Base-by-base conservation (phyloP, 768 basidiomycete species). In the Psilocybe tampanensis region DNA sequence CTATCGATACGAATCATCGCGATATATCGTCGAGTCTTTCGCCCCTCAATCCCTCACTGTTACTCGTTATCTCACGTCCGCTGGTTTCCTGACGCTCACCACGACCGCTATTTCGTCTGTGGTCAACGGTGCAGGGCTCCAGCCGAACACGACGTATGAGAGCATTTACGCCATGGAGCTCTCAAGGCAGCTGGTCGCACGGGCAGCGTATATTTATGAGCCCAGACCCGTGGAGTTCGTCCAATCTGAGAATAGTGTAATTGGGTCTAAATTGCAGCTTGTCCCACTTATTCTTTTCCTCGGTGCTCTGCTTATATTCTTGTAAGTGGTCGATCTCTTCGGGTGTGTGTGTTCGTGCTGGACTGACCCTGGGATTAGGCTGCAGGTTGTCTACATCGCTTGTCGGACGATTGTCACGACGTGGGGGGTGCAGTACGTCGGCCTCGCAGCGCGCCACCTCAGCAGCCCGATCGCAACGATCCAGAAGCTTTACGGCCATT, bases 391-490 rank as follows among this genome's bases (percentile, higher is more conserved):
- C 13, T 5, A n/a, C n/a, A n/a, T n/a, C n/a, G n/a, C n/a, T n/a
- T n/a, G n/a, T n/a, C n/a, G n/a, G n/a, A n/a, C n/a, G n/a, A n/a
- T n/a, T n/a, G n/a, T n/a, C n/a, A n/a, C n/a, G n/a, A n/a, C n/a
- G n/a, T n/a, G n/a, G n/a, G n/a, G n/a, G n/a, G n/a, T n/a, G n/a
- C n/a, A n/a, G n/a, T n/a, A n/a, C n/a, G n/a, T n/a, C n/a, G n/a
- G 17, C 9, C 54, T 55, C 9, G 54, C 54, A 21, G 33, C 54
- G 2, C 47, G 47, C 5, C 36, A 55, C 9, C 36, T 55, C 23
- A 24, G 13, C 17, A 34, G 39, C 29, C 54, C 54, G 8, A 8
- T 49, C 1, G 18, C 54, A n/a, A 22, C 33, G 17, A 15, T 55
- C 15, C 47, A 49, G 47, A 42, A 7, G 8, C 26, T n/a, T n/a